Conservation (phyloP, 495 filamentous ascomycete genomes). For the Aspergillus heteromorphus region DNA sequence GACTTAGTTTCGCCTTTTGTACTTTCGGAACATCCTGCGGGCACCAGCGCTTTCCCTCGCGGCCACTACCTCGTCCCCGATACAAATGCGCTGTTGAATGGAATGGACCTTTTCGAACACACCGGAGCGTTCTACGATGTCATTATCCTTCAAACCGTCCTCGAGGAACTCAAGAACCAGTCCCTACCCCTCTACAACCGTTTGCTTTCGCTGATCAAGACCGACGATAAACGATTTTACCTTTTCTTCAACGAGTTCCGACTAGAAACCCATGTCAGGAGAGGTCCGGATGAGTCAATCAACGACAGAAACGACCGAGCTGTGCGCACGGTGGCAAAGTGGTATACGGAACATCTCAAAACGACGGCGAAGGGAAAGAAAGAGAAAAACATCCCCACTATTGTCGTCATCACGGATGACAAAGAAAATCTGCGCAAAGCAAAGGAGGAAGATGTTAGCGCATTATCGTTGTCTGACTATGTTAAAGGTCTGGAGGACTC, state of each 20-base stretch:
- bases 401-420: slow-evolving; percentile 93
- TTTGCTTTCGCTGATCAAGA: slow-evolving; percentile 80
- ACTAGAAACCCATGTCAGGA: slow-evolving; percentile 76
- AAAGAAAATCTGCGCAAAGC: slow-evolving; percentile 80
- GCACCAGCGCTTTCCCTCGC: slow-evolving; percentile 70
- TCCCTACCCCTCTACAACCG: slow-evolving; percentile 95
- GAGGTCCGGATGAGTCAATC: slow-evolving; percentile 75
- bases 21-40: slow-evolving; percentile 79
- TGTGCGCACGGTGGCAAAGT: slow-evolving; percentile 76
- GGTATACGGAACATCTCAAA: slow-evolving; percentile 80
- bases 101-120: slow-evolving; percentile 94
- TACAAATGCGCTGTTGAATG: slow-evolving; percentile 91
- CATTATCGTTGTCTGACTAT: slow-evolving; percentile 67
- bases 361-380: slow-evolving; percentile 47
- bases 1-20: slow-evolving; percentile 68
- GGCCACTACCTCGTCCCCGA: slow-evolving; percentile 96
- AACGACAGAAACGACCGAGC: slow-evolving; percentile 96
- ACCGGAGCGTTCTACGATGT: slow-evolving; percentile 91
- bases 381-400: slow-evolving; percentile 59
- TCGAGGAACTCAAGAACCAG: slow-evolving; percentile 91
- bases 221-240: slow-evolving; percentile 93
- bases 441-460: slow-evolving; percentile 63
- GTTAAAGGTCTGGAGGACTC: slow-evolving; percentile 78
- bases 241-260: slow-evolving; percentile 99
- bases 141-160: slow-evolving; percentile 86